Evolutionary conservation across 2,329 filamentous ascomycete genomes (phyloP).

Genomic region (Fusarium tjaetaba): DNA sequence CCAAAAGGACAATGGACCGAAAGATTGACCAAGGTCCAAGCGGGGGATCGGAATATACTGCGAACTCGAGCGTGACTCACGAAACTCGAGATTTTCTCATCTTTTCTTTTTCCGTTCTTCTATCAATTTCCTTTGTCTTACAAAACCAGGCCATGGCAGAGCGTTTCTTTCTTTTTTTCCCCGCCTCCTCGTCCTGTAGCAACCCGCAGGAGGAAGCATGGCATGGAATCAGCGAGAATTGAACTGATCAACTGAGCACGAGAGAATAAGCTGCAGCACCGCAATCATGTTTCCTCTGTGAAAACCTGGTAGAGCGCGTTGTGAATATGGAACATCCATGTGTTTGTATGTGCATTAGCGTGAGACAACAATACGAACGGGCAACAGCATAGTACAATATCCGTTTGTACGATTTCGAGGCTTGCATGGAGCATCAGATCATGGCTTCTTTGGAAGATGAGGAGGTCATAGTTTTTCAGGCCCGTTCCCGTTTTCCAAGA

Average conservation of each 20-base stretch:
- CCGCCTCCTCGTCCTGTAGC: neutral
- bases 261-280: neutral
- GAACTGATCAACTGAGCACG: neutral
- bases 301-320: neutral
- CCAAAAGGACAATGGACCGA: neutral
- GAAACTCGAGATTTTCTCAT: neutral
- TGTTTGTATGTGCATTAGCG: constrained; percentile 8
- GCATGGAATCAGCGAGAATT: neutral
- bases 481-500: neutral
- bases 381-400: neutral
- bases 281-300: neutral
- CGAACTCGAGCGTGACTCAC: neutral
- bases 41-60: neutral
- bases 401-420: neutral
- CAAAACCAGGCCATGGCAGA: neutral
- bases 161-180: neutral
- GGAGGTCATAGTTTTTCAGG: neutral
- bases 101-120: neutral
- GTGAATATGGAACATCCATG: neutral
- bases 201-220: neutral
- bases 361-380: neutral
- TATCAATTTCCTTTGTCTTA: neutral
- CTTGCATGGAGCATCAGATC: neutral
- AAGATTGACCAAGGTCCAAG: neutral
- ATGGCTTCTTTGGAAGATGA: neutral